phyloP scores from a whole-genome alignment of 768 basidiomycete genomes.

The Russula ochroleuca region DNA sequence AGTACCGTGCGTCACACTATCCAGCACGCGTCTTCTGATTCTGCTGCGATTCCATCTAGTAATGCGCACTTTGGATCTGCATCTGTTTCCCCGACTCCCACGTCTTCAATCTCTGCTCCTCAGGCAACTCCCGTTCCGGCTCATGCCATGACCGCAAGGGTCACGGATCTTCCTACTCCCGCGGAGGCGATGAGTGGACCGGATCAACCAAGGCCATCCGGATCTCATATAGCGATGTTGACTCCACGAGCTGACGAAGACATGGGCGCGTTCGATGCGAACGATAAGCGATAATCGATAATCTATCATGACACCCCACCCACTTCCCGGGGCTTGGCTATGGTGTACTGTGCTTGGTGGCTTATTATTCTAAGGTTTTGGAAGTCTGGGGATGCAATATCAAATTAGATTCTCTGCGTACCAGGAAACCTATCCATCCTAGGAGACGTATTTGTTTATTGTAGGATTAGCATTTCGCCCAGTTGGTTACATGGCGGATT shows the following conservation, averaged over 20 bases:
- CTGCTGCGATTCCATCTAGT: neutral
- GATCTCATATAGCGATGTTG: neutral
- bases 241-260: neutral
- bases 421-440: too few relatives aligned
- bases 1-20: neutral
- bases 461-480: too few relatives aligned
- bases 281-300: neutral
- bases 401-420: too few relatives aligned
- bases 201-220: neutral
- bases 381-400: too few relatives aligned
- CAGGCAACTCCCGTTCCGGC: neutral
- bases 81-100: neutral
- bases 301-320: neutral
- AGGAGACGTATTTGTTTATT: too few relatives aligned
- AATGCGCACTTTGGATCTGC: neutral
- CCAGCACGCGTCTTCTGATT: neutral
- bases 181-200: neutral
- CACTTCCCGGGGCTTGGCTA: too few relatives aligned
- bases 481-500: too few relatives aligned
- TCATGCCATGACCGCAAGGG: neutral
- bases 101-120: neutral
- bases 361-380: too few relatives aligned
- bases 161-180: neutral
- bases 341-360: too few relatives aligned
- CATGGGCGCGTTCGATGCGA: neutral